Evolutionary conservation across 2,329 filamentous ascomycete species (phyloP).

Genomic region (Berkeleyomyces rouxiae): DNA sequence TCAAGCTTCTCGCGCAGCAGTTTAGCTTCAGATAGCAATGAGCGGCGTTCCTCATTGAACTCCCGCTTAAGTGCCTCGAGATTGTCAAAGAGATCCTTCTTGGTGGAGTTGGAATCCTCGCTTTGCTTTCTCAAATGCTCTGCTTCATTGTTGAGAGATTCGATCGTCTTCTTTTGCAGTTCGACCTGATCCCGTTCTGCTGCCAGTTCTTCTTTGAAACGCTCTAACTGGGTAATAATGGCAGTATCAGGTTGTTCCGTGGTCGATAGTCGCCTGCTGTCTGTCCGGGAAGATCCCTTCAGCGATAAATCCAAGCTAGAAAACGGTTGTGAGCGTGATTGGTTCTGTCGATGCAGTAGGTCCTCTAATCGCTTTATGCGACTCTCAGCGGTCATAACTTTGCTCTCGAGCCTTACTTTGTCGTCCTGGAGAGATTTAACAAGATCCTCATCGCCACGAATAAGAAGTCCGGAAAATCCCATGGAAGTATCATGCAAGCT

Average conservation of each 20-base stretch:
- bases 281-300: constrained; percentile 24
- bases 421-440: constrained; percentile 65
- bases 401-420: constrained; percentile 57
- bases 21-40: constrained; percentile 65
- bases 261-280: constrained; percentile 29
- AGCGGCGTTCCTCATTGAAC: constrained; percentile 70
- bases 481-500: constrained; percentile 83
- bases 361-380: constrained; percentile 84
- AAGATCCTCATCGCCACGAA: constrained; percentile 76
- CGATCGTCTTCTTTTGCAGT: constrained; percentile 53
- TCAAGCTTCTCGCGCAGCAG: constrained; percentile 62
- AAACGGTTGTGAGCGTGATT: constrained; percentile 33
- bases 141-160: constrained; percentile 23
- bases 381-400: constrained; percentile 69
- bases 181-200: constrained; percentile 53
- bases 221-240: constrained; percentile 16
- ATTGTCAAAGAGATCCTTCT: constrained; percentile 85
- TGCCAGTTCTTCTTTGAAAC: constrained; percentile 64
- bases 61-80: constrained; percentile 84
- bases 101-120: constrained; percentile 78
- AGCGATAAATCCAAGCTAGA: constrained; percentile 23
- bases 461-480: constrained; percentile 68
- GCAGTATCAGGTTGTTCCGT: constrained; percentile 1
- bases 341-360: constrained; percentile 67
- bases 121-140: constrained; percentile 31